Evolutionary conservation across 148 eudicot species (phyloP).

Genomic region (Dianthus caryophyllus): DNA sequence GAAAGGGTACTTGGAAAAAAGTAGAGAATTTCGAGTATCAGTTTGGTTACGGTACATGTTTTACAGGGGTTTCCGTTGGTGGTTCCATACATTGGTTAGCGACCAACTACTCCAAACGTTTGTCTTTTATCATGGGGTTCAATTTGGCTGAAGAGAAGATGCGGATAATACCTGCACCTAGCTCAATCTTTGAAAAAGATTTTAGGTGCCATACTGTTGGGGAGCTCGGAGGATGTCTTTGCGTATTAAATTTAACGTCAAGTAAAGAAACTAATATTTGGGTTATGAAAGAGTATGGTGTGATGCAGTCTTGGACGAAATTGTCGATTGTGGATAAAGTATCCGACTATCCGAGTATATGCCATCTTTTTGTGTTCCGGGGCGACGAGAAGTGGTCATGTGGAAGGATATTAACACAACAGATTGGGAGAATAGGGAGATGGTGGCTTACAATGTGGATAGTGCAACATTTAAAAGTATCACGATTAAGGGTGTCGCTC

Average conservation of each 20-base stretch:
- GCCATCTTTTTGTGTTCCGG: not conserved
- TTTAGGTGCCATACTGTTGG: no score
- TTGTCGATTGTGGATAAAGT: not conserved
- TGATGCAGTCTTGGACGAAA: constrained; percentile 12
- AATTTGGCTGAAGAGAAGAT: no score
- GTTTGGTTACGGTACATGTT: no score
- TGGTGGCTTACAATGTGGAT: no score
- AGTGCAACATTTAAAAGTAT: no score
- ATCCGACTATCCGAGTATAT: not conserved
- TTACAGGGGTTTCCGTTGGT: no score
- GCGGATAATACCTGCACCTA: no score
- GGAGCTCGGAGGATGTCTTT: constrained; percentile 23
- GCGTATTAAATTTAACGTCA: not conserved
- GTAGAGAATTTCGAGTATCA: no score
- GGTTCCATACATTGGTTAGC: no score
- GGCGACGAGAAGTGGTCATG: constrained; percentile 3
- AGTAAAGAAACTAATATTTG: not conserved
- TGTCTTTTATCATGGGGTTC: constrained; percentile 6
- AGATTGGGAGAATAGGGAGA: constrained; percentile 4
- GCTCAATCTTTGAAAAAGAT: no score
- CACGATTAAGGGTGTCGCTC: no score
- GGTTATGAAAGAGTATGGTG: constrained; percentile 22
- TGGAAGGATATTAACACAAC: not conserved
- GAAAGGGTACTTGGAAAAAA: no score
- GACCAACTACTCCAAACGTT: not conserved